Percentiles rank a stretch among this genome's conserved stretches.
These are phyloP conservation scores for Puya raimondii DNA, from an alignment of 176 grass and related monocot species.

Conservation along the genomic window DNA sequence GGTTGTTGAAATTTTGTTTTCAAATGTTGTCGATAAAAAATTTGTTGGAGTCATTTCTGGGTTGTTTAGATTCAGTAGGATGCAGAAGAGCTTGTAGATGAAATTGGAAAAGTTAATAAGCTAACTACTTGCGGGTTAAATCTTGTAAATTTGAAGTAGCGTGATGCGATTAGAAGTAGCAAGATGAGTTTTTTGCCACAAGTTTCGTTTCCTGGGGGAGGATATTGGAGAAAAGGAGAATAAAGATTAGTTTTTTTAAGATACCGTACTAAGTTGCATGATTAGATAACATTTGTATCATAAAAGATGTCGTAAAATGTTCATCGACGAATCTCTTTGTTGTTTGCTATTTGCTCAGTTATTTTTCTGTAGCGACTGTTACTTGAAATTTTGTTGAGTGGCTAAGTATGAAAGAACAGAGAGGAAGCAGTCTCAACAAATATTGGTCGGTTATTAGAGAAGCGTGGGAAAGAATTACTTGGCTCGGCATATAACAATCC, in stretches of 20 bases:
- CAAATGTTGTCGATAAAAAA: too few species aligned
- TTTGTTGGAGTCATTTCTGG: too few species aligned
- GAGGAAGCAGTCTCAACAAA: constrained; percentile 50
- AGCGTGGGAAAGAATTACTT: constrained; percentile 50
- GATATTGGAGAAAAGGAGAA: background rate
- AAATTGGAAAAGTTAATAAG: too few species aligned
- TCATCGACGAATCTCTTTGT: background rate
- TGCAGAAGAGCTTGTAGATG: too few species aligned
- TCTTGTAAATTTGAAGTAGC: too few species aligned
- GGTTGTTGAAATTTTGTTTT: background rate
- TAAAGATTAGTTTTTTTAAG: background rate
- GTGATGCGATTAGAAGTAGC: too few species aligned
- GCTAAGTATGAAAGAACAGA: constrained; percentile 12
- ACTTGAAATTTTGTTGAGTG: constrained; percentile 1
- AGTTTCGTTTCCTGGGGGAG: too few species aligned
- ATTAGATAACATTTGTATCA: too few species aligned
- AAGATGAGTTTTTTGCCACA: too few species aligned
- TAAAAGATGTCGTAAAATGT: background rate
- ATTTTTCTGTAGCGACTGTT: background rate
- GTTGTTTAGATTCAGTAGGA: too few species aligned
- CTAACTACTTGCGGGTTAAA: too few species aligned
- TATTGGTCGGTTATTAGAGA: constrained; percentile 64
- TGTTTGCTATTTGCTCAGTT: constrained; percentile 5
- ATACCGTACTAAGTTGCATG: background rate
- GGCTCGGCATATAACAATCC: constrained; percentile 64